These are phyloP conservation scores for Acanthamoeba culbertsoni DNA, from an alignment of 208 protist species.

Conservation along the genomic window DNA sequence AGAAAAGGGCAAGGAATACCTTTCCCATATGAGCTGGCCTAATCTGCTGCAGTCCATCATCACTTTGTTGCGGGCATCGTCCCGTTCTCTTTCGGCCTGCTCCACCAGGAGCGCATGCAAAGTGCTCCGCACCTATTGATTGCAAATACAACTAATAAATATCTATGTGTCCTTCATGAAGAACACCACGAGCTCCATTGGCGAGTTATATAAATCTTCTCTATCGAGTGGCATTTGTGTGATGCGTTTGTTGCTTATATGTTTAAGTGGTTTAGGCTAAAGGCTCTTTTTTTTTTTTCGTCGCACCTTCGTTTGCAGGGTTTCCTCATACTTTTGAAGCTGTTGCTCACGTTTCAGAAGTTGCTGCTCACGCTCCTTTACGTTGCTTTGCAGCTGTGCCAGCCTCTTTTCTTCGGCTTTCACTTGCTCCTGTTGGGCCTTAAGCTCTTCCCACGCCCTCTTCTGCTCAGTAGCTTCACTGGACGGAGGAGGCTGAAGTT, in stretches of 20 bases:
- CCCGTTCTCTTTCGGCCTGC: not conserved
- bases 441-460: not conserved
- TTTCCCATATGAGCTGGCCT: not conserved
- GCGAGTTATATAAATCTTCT: too few relatives aligned
- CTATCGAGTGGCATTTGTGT: too few relatives aligned
- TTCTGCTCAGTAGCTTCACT: not conserved
- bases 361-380: not conserved
- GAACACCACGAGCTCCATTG: not conserved
- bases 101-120: not conserved
- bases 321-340: not conserved
- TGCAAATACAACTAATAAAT: not conserved
- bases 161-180: not conserved
- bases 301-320: not conserved
- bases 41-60: not conserved
- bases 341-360: not conserved
- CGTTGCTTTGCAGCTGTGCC: not conserved
- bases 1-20: not conserved
- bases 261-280: not conserved
- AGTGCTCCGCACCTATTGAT: not conserved
- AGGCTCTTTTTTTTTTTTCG: not conserved
- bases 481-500: not conserved
- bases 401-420: not conserved
- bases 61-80: not conserved
- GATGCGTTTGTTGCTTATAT: not conserved
- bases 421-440: not conserved